Evolutionary conservation across 257 asterid species (phyloP).

Genomic region (Nicotiana attenuata): DNA sequence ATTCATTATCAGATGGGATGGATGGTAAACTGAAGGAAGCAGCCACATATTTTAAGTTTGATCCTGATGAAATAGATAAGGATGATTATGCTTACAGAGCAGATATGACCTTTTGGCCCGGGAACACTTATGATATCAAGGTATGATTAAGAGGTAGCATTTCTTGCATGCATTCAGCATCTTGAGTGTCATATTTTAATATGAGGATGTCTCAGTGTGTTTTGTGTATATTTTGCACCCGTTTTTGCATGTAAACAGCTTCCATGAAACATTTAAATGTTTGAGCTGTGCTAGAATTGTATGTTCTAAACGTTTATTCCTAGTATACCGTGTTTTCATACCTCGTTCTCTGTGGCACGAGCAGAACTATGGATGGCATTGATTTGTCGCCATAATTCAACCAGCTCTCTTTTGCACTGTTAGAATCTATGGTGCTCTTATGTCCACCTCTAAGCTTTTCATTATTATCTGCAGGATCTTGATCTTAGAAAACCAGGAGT

Average conservation of each 20-base stretch:
- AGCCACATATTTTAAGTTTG: slow-evolving; percentile 60
- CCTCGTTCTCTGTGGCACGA: background rate
- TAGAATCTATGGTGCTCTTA: slow-evolving; percentile 14
- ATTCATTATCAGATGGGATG: slow-evolving; percentile 59
- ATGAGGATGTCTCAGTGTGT: background rate
- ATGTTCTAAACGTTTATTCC: background rate
- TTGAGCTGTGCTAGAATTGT: background rate
- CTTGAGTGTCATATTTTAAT: slow-evolving; percentile 1
- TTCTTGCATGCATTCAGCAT: background rate
- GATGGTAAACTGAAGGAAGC: slow-evolving; percentile 53
- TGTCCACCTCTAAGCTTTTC: slow-evolving; percentile 11
- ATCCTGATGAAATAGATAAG: slow-evolving; percentile 45
- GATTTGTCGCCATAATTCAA: background rate
- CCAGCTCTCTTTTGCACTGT: background rate
- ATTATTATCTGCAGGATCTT: slow-evolving; percentile 57
- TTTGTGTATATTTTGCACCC: background rate
- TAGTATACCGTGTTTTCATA: background rate
- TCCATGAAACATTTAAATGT: background rate
- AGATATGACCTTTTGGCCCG: slow-evolving; percentile 48
- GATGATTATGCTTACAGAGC: slow-evolving; percentile 70
- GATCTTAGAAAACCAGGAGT: slow-evolving; percentile 70
- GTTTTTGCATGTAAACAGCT: background rate
- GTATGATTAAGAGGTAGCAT: slow-evolving; percentile 30
- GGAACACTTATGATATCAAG: slow-evolving; percentile 61
- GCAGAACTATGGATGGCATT: background rate